A percentile compares a stretch with the other conserved stretches of the same genome.
These are phyloP conservation scores for Pseudopyrenochaeta lycopersici DNA, from an alignment of 2,329 filamentous ascomycete species.

Conservation along the genomic window DNA sequence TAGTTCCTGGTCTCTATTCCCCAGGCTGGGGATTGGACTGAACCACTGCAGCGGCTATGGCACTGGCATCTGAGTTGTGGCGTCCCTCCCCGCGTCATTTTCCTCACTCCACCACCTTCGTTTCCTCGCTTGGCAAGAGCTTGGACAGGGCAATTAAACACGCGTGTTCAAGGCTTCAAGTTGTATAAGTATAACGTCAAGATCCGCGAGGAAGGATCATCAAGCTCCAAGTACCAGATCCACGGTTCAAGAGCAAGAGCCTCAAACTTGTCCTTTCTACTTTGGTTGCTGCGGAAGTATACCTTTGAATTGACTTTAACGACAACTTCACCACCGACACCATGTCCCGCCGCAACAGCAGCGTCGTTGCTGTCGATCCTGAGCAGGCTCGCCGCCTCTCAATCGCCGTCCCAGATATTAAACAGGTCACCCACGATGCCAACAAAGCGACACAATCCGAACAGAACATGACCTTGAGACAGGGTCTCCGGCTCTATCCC, in stretches of 20 bases:
- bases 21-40: constrained; percentile 12
- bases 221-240: constrained; percentile 22
- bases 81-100: constrained; percentile 35
- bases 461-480: constrained; percentile 64
- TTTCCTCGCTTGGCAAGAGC: constrained; percentile 25
- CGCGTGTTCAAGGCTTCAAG: constrained; percentile 14
- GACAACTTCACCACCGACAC: constrained; percentile 12
- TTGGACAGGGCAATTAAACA: constrained; percentile 15
- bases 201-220: constrained; percentile 20
- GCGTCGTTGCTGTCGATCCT: constrained; percentile 40
- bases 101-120: constrained; percentile 27
- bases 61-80: constrained; percentile 20
- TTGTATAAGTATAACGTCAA: constrained; percentile 31
- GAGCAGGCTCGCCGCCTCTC: constrained; percentile 43
- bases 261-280: constrained; percentile 2
- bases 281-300: constrained; percentile 2
- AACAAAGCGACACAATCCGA: constrained; percentile 54
- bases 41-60: constrained; percentile 12
- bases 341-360: constrained; percentile 46
- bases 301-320: neutral
- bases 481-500: constrained; percentile 83
- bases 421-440: constrained; percentile 39
- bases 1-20: constrained; percentile 14
- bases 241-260: constrained; percentile 22
- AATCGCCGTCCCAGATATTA: constrained; percentile 37